These are phyloP conservation scores for Trichophyton schoenleinii DNA, from an alignment of 2,329 filamentous ascomycete genomes.

Conservation along the genomic window DNA sequence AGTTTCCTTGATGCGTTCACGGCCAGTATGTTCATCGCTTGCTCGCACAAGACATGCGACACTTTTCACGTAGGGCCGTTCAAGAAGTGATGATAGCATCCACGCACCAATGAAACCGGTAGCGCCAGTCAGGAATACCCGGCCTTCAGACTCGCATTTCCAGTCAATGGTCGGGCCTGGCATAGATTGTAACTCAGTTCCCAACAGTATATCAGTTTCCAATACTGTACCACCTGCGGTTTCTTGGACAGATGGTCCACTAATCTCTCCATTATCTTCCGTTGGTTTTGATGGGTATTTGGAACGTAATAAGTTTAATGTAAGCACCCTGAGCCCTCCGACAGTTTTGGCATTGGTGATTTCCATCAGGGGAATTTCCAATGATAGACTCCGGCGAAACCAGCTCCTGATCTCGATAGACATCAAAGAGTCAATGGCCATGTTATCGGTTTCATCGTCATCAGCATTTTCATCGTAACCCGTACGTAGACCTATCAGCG, in stretches of 20 bases:
- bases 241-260: no score
- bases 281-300: no score
- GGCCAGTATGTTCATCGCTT: slow-evolving; percentile 32
- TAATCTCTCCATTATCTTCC: no score
- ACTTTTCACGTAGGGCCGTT: slow-evolving; percentile 31
- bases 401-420: slow-evolving; percentile 15
- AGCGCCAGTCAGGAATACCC: slow-evolving; percentile 64
- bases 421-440: slow-evolving; percentile 15
- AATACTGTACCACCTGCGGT: background rate
- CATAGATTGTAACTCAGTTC: background rate
- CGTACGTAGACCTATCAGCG: slow-evolving; percentile 5
- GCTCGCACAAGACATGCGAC: slow-evolving; percentile 53
- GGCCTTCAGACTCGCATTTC: slow-evolving; percentile 16
- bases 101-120: slow-evolving; percentile 75
- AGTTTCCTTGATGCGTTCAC: slow-evolving; percentile 31
- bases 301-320: no score
- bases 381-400: slow-evolving; percentile 8
- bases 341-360: background rate
- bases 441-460: slow-evolving; percentile 7
- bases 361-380: background rate
- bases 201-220: background rate
- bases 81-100: slow-evolving; percentile 56
- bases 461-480: background rate
- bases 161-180: slow-evolving; percentile 9
- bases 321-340: background rate